phyloP scores from a whole-genome alignment of 345 rosid genomes.

The Gossypium mustelinum region DNA sequence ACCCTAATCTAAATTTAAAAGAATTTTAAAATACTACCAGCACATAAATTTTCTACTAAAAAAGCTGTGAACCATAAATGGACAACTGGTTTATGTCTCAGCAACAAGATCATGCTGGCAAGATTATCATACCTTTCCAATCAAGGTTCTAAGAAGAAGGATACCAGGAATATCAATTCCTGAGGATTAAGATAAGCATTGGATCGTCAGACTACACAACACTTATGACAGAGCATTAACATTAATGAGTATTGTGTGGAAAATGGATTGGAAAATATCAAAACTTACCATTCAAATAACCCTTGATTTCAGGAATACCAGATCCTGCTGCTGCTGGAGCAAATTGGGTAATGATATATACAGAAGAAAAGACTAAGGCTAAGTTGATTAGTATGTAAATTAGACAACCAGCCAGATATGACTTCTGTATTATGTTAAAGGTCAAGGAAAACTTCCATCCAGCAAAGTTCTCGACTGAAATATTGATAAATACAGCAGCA shows the following conservation, averaged over 20 bases:
- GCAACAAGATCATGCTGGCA: not conserved
- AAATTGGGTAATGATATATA: slow-evolving; percentile 72
- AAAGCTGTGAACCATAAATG: not conserved
- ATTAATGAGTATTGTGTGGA: not conserved
- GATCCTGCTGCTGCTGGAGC: slow-evolving; percentile 99
- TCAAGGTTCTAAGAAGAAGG: slow-evolving; percentile 86
- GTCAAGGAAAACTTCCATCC: slow-evolving; percentile 88
- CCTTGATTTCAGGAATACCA: slow-evolving; percentile 95
- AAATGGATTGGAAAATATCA: not conserved
- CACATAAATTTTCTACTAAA: not conserved
- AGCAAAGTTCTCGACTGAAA: slow-evolving; percentile 93
- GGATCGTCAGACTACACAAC: slow-evolving; percentile 5
- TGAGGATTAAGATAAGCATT: slow-evolving; percentile 25
- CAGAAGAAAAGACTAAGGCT: slow-evolving; percentile 82
- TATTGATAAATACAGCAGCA: slow-evolving; percentile 86
- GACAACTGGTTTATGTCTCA: not conserved
- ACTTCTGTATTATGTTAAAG: slow-evolving; percentile 74
- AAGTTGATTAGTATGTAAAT: slow-evolving; percentile 75
- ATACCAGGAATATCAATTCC: slow-evolving; percentile 86
- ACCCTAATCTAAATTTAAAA: not conserved
- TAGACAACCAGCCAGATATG: slow-evolving; percentile 78
- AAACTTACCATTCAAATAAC: slow-evolving; percentile 83
- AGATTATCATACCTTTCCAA: slow-evolving; percentile 70
- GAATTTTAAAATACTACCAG: not conserved
- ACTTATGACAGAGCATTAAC: not conserved